Percentiles rank a stretch among this genome's conserved stretches.
Evolutionary conservation across 2,329 filamentous ascomycete species (phyloP).

Genomic region (Penicillium sp.): DNA sequence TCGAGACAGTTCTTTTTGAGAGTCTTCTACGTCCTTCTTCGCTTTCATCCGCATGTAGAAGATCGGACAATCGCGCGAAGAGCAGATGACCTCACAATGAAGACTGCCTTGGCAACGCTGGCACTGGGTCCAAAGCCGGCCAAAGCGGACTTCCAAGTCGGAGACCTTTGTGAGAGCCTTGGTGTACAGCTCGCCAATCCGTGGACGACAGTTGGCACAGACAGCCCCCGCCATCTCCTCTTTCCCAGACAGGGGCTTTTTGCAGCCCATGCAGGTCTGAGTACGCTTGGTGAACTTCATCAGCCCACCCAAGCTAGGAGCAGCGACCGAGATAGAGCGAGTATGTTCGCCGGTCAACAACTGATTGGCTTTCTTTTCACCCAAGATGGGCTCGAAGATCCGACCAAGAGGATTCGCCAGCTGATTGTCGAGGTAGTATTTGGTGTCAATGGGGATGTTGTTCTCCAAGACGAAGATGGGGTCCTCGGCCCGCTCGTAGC

Average conservation of each 20-base stretch:
- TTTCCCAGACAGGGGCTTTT: slow-evolving; percentile 80
- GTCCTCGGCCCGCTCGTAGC: slow-evolving; percentile 95
- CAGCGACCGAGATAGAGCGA: slow-evolving; percentile 86
- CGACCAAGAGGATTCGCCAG: slow-evolving; percentile 87
- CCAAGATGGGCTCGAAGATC: slow-evolving; percentile 96
- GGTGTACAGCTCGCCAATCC: slow-evolving; percentile 88
- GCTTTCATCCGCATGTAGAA: slow-evolving; percentile 99
- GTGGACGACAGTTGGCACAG: slow-evolving; percentile 75
- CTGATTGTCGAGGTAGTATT: slow-evolving; percentile 98
- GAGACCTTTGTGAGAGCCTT: slow-evolving; percentile 82
- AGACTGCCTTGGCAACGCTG: slow-evolving; percentile 96
- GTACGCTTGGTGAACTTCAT: slow-evolving; percentile 99
- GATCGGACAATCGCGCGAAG: slow-evolving; percentile 91
- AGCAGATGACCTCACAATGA: slow-evolving; percentile 97
- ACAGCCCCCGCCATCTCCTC: slow-evolving; percentile 80
- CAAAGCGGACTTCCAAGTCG: slow-evolving; percentile 88
- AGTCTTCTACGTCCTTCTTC: slow-evolving; percentile 97
- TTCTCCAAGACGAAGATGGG: slow-evolving; percentile 95
- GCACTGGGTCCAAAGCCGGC: slow-evolving; percentile 93
- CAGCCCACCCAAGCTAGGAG: slow-evolving; percentile 81
- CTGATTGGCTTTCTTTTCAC: slow-evolving; percentile 81
- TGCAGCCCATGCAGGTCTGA: slow-evolving; percentile 97
- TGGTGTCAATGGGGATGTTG: slow-evolving; percentile 96
- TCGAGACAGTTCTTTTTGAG: slow-evolving; percentile 77
- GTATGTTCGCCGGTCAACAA: slow-evolving; percentile 91